Evolutionary conservation across 352 stramenopile genomes (phyloP).

Genomic region (Pythium aquatile): DNA sequence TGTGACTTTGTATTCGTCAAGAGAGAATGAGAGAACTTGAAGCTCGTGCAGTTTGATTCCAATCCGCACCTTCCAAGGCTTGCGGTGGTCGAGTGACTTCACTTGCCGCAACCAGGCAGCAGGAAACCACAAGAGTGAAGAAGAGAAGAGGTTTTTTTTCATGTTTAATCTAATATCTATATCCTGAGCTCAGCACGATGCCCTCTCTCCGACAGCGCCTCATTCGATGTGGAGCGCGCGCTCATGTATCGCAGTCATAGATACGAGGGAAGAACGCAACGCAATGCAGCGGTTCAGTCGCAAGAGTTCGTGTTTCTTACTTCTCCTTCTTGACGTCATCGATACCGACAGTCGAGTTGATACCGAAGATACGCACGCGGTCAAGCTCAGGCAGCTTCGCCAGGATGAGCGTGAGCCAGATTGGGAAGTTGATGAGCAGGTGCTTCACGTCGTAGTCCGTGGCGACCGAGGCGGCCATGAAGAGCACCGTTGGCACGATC

Average conservation of each 20-base stretch:
- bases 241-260: constrained; percentile 3
- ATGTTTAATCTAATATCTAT: constrained; percentile 62
- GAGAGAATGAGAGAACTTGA: constrained; percentile 7
- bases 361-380: constrained; percentile 94
- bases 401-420: constrained; percentile 91
- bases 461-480: constrained; percentile 81
- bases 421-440: constrained; percentile 89
- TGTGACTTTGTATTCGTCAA: constrained; percentile 13
- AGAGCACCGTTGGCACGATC: constrained; percentile 91
- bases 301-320: constrained; percentile 23
- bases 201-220: neutral
- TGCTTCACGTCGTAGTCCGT: constrained; percentile 88
- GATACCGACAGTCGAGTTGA: constrained; percentile 95
- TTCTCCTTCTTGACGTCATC: constrained; percentile 83
- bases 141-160: constrained; percentile 24
- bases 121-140: constrained; percentile 19
- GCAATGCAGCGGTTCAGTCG: neutral
- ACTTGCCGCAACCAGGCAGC: neutral
- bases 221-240: neutral
- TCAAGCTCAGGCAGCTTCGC: constrained; percentile 94
- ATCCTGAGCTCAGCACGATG: constrained; percentile 26
- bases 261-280: constrained; percentile 7
- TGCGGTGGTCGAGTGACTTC: neutral
- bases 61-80: neutral
- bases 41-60: neutral